phyloP scores from a whole-genome alignment of 2,329 filamentous ascomycete species.

The Calonectria hawksworthii region DNA sequence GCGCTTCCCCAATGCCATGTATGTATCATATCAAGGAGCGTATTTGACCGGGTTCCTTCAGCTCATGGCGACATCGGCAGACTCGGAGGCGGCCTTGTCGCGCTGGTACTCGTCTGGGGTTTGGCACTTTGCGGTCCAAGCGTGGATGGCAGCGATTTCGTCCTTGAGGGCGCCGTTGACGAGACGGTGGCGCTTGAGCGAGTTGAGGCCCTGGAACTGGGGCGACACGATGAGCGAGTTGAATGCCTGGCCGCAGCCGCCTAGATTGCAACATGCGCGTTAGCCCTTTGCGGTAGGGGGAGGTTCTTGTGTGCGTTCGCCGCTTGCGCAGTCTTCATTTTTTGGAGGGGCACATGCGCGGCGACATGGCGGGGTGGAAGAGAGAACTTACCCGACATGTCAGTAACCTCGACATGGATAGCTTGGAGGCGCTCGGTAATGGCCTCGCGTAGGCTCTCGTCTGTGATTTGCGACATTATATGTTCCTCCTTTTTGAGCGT shows the following conservation, averaged over 20 bases:
- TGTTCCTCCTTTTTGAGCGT: neutral
- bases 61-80: slow-evolving; percentile 28
- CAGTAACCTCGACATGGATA: slow-evolving; percentile 86
- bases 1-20: neutral
- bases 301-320: neutral
- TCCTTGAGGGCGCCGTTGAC: slow-evolving; percentile 87
- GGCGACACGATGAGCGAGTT: slow-evolving; percentile 73
- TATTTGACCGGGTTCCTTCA: neutral
- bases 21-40: neutral
- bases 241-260: slow-evolving; percentile 74
- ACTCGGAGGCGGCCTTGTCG: slow-evolving; percentile 57
- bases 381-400: slow-evolving; percentile 83
- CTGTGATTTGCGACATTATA: slow-evolving; percentile 76
- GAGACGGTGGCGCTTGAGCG: slow-evolving; percentile 86
- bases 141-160: slow-evolving; percentile 92
- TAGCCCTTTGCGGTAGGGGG: neutral
- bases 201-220: slow-evolving; percentile 78
- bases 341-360: slow-evolving; percentile 3
- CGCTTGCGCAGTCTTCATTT: neutral
- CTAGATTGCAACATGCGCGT: slow-evolving; percentile 48
- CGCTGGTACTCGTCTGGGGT: slow-evolving; percentile 91
- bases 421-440: slow-evolving; percentile 80
- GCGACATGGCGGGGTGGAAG: slow-evolving; percentile 22
- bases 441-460: slow-evolving; percentile 77
- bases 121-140: slow-evolving; percentile 95